phyloP scores from a whole-genome alignment of 306 rosid species.

The Inga leiocalycina region DNA sequence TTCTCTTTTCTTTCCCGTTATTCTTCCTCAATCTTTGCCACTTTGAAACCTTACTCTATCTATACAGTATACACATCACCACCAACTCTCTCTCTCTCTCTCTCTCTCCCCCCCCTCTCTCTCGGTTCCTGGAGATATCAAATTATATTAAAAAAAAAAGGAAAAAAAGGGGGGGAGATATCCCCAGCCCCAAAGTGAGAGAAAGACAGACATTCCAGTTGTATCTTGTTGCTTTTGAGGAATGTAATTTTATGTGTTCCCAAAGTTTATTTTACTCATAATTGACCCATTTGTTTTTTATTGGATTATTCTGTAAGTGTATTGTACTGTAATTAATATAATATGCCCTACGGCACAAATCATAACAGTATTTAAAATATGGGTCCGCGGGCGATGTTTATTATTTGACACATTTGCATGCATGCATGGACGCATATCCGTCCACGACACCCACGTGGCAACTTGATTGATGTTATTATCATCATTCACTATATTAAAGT shows the following conservation, averaged over 20 bases:
- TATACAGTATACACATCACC: not conserved
- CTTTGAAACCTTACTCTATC: slow-evolving; percentile 35
- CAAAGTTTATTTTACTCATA: slow-evolving; percentile 56
- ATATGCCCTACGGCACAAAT: not conserved
- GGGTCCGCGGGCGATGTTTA: slow-evolving; percentile 23
- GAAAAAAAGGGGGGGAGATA: slow-evolving; percentile 16
- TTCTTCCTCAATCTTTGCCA: slow-evolving; percentile 5
- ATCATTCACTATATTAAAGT: not conserved
- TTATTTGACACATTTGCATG: slow-evolving; percentile 45
- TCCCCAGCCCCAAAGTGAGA: slow-evolving; percentile 43
- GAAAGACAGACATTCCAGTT: slow-evolving; percentile 95
- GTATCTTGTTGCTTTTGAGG: slow-evolving; percentile 98
- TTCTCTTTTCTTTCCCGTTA: slow-evolving; percentile 22
- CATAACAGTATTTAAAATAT: not conserved
- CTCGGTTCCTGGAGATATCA: not conserved
- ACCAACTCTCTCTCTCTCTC: not conserved
- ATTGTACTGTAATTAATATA: not conserved
- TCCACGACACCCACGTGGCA: slow-evolving; percentile 68
- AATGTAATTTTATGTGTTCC: slow-evolving; percentile 54
- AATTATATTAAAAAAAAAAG: not conserved
- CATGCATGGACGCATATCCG: slow-evolving; percentile 76
- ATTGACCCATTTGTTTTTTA: slow-evolving; percentile 32
- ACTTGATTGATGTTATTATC: slow-evolving; percentile 38
- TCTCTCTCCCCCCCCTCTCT: slow-evolving; percentile 6
- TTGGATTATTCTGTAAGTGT: not conserved